phyloP scores from a whole-genome alignment of 177 flowering plant species.

The Vitis hybrid region DNA sequence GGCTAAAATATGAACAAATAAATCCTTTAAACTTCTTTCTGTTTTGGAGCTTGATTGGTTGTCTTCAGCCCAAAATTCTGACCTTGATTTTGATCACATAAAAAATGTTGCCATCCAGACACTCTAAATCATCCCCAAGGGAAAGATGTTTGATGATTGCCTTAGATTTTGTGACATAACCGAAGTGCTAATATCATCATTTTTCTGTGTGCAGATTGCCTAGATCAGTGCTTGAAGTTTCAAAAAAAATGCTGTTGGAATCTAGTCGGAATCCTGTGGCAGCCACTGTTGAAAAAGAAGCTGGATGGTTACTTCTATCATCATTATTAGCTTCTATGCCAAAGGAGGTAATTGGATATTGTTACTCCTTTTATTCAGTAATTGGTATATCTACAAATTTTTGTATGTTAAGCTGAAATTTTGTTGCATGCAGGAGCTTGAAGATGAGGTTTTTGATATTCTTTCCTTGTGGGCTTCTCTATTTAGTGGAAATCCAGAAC shows the following conservation, averaged over 20 bases:
- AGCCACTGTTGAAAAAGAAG: constrained; percentile 70
- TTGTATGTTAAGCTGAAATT: constrained; percentile 10
- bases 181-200: not conserved
- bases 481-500: constrained; percentile 63
- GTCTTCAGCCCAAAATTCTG: too few species aligned
- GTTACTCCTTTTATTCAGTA: constrained; percentile 3
- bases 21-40: too few species aligned
- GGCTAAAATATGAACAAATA: too few species aligned
- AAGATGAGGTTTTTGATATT: constrained; percentile 91
- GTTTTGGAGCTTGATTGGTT: too few species aligned
- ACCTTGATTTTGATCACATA: too few species aligned
- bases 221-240: constrained; percentile 67
- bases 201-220: constrained; percentile 58
- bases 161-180: not conserved
- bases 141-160: not conserved
- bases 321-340: constrained; percentile 82
- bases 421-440: constrained; percentile 68
- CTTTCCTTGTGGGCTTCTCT: constrained; percentile 80
- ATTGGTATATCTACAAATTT: not conserved
- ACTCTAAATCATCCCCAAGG: too few species aligned
- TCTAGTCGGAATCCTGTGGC: constrained; percentile 65
- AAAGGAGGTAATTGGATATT: constrained; percentile 64
- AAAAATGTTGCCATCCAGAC: too few species aligned
- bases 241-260: constrained; percentile 75
- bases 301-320: constrained; percentile 90